These are phyloP conservation scores for Claviceps quebecensis DNA, from an alignment of 2,329 filamentous ascomycete species.

Conservation along the genomic window DNA sequence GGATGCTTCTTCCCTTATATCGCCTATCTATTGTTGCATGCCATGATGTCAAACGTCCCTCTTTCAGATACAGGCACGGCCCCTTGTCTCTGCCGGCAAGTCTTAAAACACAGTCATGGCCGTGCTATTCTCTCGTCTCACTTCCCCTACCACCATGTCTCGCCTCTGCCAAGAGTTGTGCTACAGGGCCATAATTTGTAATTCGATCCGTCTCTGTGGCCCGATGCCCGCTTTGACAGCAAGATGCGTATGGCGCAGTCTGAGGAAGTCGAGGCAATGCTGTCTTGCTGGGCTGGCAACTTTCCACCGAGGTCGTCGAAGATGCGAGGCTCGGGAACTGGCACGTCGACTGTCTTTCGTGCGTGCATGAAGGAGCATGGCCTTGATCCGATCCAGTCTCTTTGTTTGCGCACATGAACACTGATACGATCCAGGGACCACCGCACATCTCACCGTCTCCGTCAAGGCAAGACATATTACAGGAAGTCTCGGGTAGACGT, in stretches of 20 bases:
- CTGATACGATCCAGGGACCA: slow-evolving; percentile 14
- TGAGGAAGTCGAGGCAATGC: neutral
- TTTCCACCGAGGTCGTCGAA: neutral
- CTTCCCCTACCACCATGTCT: slow-evolving; percentile 1
- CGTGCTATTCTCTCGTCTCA: neutral
- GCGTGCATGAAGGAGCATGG: neutral
- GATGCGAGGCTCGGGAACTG: neutral
- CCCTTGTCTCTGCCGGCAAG: neutral
- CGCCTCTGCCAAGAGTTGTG: slow-evolving; percentile 3
- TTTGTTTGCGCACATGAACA: slow-evolving; percentile 7
- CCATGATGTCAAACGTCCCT: neutral
- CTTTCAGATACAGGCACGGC: neutral
- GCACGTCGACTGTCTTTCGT: neutral
- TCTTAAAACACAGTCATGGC: neutral
- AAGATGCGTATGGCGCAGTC: neutral
- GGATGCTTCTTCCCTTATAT: neutral
- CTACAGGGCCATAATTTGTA: neutral
- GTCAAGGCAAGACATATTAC: slow-evolving; percentile 11
- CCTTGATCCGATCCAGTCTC: neutral
- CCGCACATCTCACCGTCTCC: slow-evolving; percentile 10
- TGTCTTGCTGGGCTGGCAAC: neutral
- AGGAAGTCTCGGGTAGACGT: slow-evolving; percentile 13
- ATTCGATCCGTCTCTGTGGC: neutral
- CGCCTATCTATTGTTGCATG: neutral
- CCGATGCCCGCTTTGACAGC: neutral